A percentile compares a stretch with the other conserved stretches of the same genome.
Conservation (phyloP, 441 rosid species). For the Breynia disticha region DNA sequence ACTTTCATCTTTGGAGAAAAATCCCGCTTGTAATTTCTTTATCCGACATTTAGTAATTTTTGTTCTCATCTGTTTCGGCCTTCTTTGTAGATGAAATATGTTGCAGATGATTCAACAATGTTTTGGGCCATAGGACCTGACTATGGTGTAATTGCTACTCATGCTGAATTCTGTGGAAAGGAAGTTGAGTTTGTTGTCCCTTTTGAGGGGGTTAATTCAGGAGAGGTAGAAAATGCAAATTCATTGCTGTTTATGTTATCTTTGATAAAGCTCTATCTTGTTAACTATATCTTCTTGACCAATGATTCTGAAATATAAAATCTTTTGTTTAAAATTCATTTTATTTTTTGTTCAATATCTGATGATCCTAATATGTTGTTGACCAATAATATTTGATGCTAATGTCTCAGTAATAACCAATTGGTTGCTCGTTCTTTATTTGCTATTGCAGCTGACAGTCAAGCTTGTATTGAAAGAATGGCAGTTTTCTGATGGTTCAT, state of each 20-base stretch:
- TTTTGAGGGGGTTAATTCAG: conserved; percentile 63
- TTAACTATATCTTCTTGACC: no score
- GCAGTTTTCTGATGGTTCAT: conserved; percentile 91
- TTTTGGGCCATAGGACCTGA: conserved; percentile 91
- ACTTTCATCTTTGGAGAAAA: no score
- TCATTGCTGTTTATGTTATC: not conserved
- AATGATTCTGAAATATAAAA: no score
- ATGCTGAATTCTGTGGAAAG: conserved; percentile 72
- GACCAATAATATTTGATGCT: conserved; percentile 1
- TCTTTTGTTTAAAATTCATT: no score
- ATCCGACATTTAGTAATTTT: not conserved
- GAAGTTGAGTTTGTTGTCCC: conserved; percentile 89
- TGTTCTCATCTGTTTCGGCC: conserved; percentile 2
- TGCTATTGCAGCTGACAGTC: conserved; percentile 55
- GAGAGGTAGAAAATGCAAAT: conserved; percentile 49
- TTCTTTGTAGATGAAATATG: conserved; percentile 57
- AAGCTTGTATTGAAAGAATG: conserved; percentile 79
- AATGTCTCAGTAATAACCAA: not conserved
- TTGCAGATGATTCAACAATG: conserved; percentile 69
- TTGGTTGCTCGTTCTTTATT: not conserved
- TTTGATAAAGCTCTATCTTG: not conserved
- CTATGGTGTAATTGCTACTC: conserved; percentile 57
- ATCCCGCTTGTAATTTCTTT: not conserved
- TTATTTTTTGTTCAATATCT: no score
- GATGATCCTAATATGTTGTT: not conserved